These are phyloP conservation scores for Malassezia caprae DNA, from an alignment of 1,284 basidiomycete genomes.

Conservation along the genomic window DNA sequence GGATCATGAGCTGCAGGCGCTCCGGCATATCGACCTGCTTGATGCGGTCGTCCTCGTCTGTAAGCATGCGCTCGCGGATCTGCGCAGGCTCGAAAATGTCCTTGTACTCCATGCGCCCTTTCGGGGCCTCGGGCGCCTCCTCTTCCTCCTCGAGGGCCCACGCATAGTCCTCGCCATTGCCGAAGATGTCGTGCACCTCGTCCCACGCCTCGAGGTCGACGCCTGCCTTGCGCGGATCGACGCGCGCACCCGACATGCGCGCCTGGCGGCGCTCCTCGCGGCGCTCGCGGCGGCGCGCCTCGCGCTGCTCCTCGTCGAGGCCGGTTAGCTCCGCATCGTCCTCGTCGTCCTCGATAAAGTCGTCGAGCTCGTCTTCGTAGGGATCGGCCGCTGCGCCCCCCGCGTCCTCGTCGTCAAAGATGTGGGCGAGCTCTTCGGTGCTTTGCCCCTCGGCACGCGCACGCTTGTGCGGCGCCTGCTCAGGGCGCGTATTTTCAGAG, in stretches of 20 bases:
- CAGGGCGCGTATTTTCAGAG: constrained; percentile 78
- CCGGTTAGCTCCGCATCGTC: constrained; percentile 43
- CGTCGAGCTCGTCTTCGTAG: constrained; percentile 49
- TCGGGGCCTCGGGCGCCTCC: constrained; percentile 26
- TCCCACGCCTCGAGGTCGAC: constrained; percentile 69
- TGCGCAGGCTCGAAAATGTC: constrained; percentile 98
- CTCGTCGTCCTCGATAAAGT: constrained; percentile 71
- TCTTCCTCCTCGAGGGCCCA: constrained; percentile 68
- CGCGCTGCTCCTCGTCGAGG: constrained; percentile 54
- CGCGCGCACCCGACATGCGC: constrained; percentile 58
- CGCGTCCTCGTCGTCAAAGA: constrained; percentile 65
- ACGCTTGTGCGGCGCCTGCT: constrained; percentile 35
- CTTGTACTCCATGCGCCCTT: constrained; percentile 61
- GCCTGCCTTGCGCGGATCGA: constrained; percentile 28
- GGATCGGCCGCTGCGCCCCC: constrained; percentile 28
- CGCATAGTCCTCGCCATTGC: constrained; percentile 90
- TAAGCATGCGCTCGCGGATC: constrained; percentile 79
- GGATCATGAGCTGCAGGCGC: constrained; percentile 80
- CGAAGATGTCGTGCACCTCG: constrained; percentile 92
- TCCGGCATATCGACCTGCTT: constrained; percentile 91
- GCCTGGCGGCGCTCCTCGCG: constrained; percentile 51
- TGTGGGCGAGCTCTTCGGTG: constrained; percentile 60
- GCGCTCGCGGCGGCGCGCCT: constrained; percentile 61
- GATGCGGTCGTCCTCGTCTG: constrained; percentile 77
- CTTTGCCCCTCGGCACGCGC: constrained; percentile 49